Evolutionary conservation across 768 basidiomycete genomes (phyloP), one percentile per base, ranked within the genome.

Genomic region (Butyriboletus loyo): DNA sequence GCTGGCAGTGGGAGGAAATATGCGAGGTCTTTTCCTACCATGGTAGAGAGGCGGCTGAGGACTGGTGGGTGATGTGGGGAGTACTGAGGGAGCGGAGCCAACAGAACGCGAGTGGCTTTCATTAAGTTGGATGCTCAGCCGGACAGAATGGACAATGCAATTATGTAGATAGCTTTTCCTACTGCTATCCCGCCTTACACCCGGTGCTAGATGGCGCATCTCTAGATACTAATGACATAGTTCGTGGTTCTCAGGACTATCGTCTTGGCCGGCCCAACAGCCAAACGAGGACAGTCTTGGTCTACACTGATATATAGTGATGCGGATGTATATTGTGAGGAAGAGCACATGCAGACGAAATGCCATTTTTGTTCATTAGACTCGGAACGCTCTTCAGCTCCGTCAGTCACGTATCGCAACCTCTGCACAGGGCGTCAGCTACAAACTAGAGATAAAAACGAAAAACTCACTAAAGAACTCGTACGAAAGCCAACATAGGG

Each of bases 401-500:
- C 52, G 39, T 68, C 52, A 71, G 46, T 73, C 72, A 35, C 85
- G 82, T 72, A 86, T 86, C 32, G 83, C 82, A 54, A 77, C 83
- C 71, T 86, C 85, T 86, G 72, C 53, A 65, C 58, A 50, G 31
- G 21, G 35, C 38, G 38, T 63, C 52, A 63, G 55, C 10, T 28
- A 11, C 37, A 44, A 30, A 31, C 32, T 25, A 24, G n/a, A 25
- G 41, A 25, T 17, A 49, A 51, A 35, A 21, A 49, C 31, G 30
- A 10, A 43, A 47, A 46, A 85, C 94, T 75, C 68, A 96, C 94
- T 97, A 81, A 97, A 97, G 75, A 96, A 97, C 72, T 98, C 95
- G 65, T 98, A 95, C 48, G 93, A 95, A 68, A 95, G 75, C 97
- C 96, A 99, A 72, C 91, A 96, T 44, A 99, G 77, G 10, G 97